Evolutionary conservation across 768 basidiomycete genomes (phyloP).

Genomic region (Auriculariales sp.): DNA sequence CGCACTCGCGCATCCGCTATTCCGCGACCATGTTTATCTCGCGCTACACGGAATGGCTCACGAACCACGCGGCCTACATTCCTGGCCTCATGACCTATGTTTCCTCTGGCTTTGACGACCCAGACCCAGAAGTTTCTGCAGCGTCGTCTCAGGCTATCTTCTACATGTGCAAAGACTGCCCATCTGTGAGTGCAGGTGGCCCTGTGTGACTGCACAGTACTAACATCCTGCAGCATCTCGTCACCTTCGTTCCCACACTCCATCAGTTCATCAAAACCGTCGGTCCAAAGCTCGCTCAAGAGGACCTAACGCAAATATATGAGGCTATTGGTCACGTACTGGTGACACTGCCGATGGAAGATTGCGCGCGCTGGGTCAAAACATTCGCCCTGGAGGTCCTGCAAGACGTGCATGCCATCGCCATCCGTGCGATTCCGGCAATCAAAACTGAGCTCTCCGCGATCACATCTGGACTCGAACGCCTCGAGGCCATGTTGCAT

Average conservation of each 20-base stretch:
- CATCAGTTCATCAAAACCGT: slow-evolving; percentile 76
- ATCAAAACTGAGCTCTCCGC: slow-evolving; percentile 25
- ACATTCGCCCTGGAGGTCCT: slow-evolving; percentile 81
- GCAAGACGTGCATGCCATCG: slow-evolving; percentile 51
- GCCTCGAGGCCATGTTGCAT: slow-evolving; percentile 80
- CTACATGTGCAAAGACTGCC: slow-evolving; percentile 94
- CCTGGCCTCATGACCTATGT: slow-evolving; percentile 79
- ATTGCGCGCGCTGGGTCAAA: slow-evolving; percentile 73
- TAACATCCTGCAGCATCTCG: slow-evolving; percentile 58
- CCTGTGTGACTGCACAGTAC: slow-evolving; percentile 2
- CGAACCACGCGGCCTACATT: slow-evolving; percentile 76
- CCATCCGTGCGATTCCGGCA: slow-evolving; percentile 35
- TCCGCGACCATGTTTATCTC: slow-evolving; percentile 90
- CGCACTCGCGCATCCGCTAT: slow-evolving; percentile 85
- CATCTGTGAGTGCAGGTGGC: slow-evolving; percentile 34
- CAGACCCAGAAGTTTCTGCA: slow-evolving; percentile 68
- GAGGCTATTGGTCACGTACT: slow-evolving; percentile 95
- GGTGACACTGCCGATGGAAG: slow-evolving; percentile 81
- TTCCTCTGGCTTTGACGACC: slow-evolving; percentile 76
- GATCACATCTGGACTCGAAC: slow-evolving; percentile 66
- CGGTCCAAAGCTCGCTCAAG: slow-evolving; percentile 65
- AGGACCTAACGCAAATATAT: slow-evolving; percentile 83
- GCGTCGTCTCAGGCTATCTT: slow-evolving; percentile 94
- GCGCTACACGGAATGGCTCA: slow-evolving; percentile 95
- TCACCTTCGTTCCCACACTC: slow-evolving; percentile 81